Conservation (phyloP, 2,329 filamentous ascomycete species). For the Arthrobotrys sinensis region DNA sequence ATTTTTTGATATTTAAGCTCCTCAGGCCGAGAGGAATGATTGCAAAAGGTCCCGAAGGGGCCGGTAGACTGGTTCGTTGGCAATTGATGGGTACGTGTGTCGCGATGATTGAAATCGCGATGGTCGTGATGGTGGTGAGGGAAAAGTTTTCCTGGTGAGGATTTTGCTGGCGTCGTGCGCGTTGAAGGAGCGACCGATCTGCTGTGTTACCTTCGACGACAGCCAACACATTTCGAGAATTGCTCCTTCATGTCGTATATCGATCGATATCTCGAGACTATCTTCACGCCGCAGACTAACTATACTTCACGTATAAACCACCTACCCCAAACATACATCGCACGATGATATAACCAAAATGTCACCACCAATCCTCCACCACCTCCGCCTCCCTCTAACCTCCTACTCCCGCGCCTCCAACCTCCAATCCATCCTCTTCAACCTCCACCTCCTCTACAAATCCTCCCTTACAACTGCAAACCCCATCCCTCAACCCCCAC, state of each 20-base stretch:
- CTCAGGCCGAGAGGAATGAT: neutral
- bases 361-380: slow-evolving; percentile 52
- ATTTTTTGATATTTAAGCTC: neutral
- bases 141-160: neutral
- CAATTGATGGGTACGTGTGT: neutral
- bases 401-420: slow-evolving; percentile 54
- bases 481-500: slow-evolving; percentile 71
- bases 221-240: too few relatives aligned
- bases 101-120: neutral
- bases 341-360: slow-evolving; percentile 14
- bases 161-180: too few relatives aligned
- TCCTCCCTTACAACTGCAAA: slow-evolving; percentile 18
- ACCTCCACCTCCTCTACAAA: slow-evolving; percentile 52
- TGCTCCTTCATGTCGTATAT: too few relatives aligned
- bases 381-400: slow-evolving; percentile 61
- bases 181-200: too few relatives aligned
- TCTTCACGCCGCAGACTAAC: too few relatives aligned
- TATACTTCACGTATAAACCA: neutral
- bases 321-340: neutral
- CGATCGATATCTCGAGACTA: too few relatives aligned
- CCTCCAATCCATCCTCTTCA: slow-evolving; percentile 62
- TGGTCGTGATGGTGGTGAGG: neutral
- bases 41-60: neutral
- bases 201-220: too few relatives aligned
- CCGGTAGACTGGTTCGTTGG: neutral